Conservation (phyloP, 139 green algal species). For the Coelastrella sp. region DNA sequence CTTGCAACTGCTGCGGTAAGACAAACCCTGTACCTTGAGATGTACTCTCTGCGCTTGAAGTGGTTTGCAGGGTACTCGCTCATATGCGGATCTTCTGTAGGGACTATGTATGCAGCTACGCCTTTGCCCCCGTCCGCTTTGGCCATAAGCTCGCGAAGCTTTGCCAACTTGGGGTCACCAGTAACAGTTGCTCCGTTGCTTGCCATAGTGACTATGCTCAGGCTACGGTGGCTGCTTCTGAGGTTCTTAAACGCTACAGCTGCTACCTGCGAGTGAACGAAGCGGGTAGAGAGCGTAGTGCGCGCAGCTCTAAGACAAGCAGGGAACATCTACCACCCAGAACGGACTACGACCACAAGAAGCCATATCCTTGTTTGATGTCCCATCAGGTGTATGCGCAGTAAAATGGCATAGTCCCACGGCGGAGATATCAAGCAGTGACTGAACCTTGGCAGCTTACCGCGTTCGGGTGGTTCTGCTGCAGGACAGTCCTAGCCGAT, state of each 20-base stretch:
- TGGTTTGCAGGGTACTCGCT: slow-evolving; percentile 91
- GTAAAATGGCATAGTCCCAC: background rate
- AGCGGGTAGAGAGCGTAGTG: background rate
- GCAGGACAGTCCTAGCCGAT: background rate
- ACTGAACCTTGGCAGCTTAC: background rate
- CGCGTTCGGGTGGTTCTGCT: background rate
- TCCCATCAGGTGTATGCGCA: background rate
- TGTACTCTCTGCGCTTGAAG: slow-evolving; percentile 84
- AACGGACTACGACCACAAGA: too few species aligned
- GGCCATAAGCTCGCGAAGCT: slow-evolving; percentile 1
- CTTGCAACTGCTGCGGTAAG: background rate
- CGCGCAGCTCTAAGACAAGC: background rate
- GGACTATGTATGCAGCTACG: slow-evolving; percentile 85
- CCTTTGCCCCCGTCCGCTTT: slow-evolving; percentile 33
- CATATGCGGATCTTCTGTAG: slow-evolving; percentile 96
- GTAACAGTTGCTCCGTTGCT: slow-evolving; percentile 20
- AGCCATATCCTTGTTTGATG: background rate
- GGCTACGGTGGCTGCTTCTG: background rate
- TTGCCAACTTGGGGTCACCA: background rate
- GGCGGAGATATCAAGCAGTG: background rate
- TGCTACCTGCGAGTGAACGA: background rate
- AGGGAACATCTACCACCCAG: background rate
- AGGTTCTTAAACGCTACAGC: background rate
- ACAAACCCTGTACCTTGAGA: slow-evolving; percentile 60
- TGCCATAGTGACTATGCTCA: slow-evolving; percentile 9